Evolutionary conservation across 2,329 filamentous ascomycete genomes (phyloP), one percentile per base, ranked within the genome.

Genomic region (Verticillium nonalfalfae): DNA sequence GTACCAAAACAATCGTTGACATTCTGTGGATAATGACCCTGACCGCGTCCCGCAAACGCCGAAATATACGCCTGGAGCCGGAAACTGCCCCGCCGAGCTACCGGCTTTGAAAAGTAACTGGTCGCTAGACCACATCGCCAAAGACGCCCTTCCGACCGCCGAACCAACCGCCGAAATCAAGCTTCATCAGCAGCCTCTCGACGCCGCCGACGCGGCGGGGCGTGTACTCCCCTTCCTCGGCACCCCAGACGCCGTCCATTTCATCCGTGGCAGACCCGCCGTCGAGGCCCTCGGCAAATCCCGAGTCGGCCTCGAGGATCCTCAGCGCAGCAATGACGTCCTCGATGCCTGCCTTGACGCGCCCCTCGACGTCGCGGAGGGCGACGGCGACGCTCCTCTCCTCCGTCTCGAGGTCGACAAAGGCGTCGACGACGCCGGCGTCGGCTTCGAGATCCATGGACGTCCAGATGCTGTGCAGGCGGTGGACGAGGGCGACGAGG

Each of bases 101-200:
- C n/a, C 38, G 33, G 9, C 7, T 14, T 14, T 15, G n/a, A 36
- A n/a, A 4, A 45, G 45, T 18, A 59, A 59, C 39, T 4, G n/a
- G 39, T n/a, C n/a, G n/a, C n/a, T 21, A 50, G 18, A 50, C 26
- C n/a, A n/a, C 45, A 11, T 50, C 45, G 15, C 45, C 45, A 18
- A 50, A 50, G 7, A 5, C n/a, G 6, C 45, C 68, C 56, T 68
- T 68, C 59, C 67, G 62, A 38, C 72, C 70, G 5, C 73, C 78
- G 65, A 85, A 81, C 84, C 83, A 86, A 60, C 76, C 81, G 21
- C 84, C 84, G 72, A 86, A 86, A 70, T 97, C 93, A 68, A 97
- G 78, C 78, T 97, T 97, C 91, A 97, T 96, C 71, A 97, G 74
- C 71, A 97, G 75, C 62, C 90, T 81, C 76, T 97, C 92, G 56